Evolutionary conservation across 2,329 filamentous ascomycete genomes (phyloP).

Genomic region (Aureobasidium leucospermi): DNA sequence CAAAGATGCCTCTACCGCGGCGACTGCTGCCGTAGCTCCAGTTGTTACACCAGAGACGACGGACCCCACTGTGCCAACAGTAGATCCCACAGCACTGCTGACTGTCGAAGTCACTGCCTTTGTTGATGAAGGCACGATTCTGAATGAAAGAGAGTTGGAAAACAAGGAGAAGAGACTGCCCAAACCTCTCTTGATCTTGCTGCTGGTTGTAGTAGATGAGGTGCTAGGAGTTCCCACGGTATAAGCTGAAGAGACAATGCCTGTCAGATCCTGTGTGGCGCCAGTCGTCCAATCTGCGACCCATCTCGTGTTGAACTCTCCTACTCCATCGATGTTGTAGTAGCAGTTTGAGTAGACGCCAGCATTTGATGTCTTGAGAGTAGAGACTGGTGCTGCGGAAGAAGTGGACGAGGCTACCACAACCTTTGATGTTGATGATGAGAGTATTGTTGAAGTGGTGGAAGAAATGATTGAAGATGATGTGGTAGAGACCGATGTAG

Average conservation of each 20-base stretch:
- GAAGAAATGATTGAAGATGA: not conserved
- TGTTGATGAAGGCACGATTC: not conserved
- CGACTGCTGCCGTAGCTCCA: not conserved
- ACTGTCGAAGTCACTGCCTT: not conserved
- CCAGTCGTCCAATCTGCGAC: not conserved
- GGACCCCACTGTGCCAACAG: not conserved
- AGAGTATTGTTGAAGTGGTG: not conserved
- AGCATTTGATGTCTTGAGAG: not conserved
- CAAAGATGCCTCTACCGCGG: not conserved
- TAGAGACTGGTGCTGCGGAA: not conserved
- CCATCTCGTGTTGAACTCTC: constrained; percentile 11
- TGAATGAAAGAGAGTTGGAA: not conserved
- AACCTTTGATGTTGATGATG: not conserved
- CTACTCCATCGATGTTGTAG: constrained; percentile 1
- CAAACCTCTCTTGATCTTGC: constrained; percentile 2
- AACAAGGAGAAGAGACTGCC: not conserved
- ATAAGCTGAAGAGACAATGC: constrained; percentile 3
- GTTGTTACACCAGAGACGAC: not conserved
- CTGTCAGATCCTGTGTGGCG: not conserved
- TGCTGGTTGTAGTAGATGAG: not conserved
- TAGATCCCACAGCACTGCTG: not conserved
- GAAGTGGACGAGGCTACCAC: not conserved
- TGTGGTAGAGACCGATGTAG: not conserved
- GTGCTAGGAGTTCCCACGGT: not conserved
- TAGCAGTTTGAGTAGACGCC: constrained; percentile 11